A percentile compares a stretch with the other conserved stretches of the same genome.
Evolutionary conservation across 305 asterid genomes (phyloP).

Genomic region (Plantago coronopus): DNA sequence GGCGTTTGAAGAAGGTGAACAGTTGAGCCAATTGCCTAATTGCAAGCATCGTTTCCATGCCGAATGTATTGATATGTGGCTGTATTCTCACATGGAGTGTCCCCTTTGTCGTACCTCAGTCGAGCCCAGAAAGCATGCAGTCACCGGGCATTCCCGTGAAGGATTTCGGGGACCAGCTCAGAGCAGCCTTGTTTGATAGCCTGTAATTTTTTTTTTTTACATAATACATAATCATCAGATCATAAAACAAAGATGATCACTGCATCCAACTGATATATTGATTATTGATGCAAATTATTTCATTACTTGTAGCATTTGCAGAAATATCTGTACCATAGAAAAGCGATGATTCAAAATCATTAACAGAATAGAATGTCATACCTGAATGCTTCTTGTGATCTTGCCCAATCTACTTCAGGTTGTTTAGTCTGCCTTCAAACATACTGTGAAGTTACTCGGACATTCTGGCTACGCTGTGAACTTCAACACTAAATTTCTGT

Average conservation of each 20-base stretch:
- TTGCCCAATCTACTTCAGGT: not conserved
- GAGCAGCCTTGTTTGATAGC: not conserved
- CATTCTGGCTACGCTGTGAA: too few relatives aligned
- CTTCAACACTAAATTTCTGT: too few relatives aligned
- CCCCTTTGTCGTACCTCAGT: constrained; percentile 78
- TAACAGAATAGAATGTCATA: not conserved
- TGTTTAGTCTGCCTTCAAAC: not conserved
- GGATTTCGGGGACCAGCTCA: not conserved
- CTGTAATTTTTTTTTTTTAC: too few relatives aligned
- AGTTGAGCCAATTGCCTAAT: constrained; percentile 46
- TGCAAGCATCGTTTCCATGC: constrained; percentile 76
- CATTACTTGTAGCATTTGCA: not conserved
- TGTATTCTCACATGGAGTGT: constrained; percentile 61
- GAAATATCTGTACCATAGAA: not conserved
- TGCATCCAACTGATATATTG: too few relatives aligned
- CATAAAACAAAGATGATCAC: too few relatives aligned
- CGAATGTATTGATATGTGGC: constrained; percentile 85
- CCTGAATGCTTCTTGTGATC: not conserved
- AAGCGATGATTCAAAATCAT: not conserved
- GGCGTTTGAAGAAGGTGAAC: constrained; percentile 66
- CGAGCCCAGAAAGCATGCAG: constrained; percentile 17
- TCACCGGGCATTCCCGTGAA: not conserved
- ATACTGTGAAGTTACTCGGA: too few relatives aligned
- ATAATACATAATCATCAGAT: too few relatives aligned
- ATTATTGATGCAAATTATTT: not conserved